Evolutionary conservation across 1,284 basidiomycete genomes (phyloP), one percentile per base, ranked within the genome.

Genomic region (Waitea zeae): DNA sequence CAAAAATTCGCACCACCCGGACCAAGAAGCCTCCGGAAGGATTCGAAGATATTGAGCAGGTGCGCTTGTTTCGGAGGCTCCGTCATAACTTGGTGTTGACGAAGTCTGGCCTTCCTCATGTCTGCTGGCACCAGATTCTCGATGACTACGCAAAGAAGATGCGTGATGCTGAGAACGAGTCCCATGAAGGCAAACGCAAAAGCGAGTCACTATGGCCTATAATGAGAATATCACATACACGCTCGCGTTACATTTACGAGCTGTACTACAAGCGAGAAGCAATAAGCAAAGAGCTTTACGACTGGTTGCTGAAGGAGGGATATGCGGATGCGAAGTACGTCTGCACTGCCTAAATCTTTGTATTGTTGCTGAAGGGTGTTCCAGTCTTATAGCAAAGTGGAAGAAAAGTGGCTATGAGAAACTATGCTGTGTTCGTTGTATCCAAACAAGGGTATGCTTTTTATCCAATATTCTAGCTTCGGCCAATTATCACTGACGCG

Each of bases 381-480:
- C 19, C 27, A 97, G 93, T 49, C 61, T 98, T 53, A 88, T 98
- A 54, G 95, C 95, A 20, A 98, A 98, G 56, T 98, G 95, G 95
- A 98, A 98, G 65, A 95, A 96, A 58, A 63, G 83, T 7, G 95
- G 95, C 3, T 99, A 98, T 54, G 95, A 99, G 59, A 97, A 97
- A 52, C 64, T 98, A 22, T 99, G 95, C 54, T 99, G 95, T 51
- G 62, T 97, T 33, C 67, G 95, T 33, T 99, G 95, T 58, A 96
- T 99, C 38, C 93, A 97, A 58, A 89, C 89, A 3, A 73, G 74
- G 56, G 89, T 84, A 45, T 39, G 68, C 52, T n/a, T 26, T 31
- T 35, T 27, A 17, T 39, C 5, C 33, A 28, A 2, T 11, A 12
- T 13, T 34, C 30, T 37, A 20, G 14, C 30, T 17, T 22, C 28